A percentile compares a stretch with the other conserved stretches of the same genome.
Evolutionary conservation across 2,329 filamentous ascomycete genomes (phyloP).

Genomic region (Aciculosporium take): DNA sequence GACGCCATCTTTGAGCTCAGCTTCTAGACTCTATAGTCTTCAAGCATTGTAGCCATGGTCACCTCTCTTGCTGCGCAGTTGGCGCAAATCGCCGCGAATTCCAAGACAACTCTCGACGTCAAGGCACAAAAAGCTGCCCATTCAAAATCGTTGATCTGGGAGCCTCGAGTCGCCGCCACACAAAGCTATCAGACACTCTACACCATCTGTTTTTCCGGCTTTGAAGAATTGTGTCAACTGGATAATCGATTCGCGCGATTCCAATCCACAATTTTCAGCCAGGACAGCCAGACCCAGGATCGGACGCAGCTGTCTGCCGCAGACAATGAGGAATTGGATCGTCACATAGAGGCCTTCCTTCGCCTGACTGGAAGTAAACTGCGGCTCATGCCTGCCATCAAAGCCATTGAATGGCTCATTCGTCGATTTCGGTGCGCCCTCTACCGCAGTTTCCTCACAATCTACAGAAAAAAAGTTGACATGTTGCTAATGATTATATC

Average conservation of each 20-base stretch:
- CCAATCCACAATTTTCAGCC: constrained; percentile 70
- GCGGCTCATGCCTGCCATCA: constrained; percentile 74
- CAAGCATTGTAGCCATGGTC: constrained; percentile 42
- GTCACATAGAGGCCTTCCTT: constrained; percentile 67
- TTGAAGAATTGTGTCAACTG: constrained; percentile 77
- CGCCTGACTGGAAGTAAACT: constrained; percentile 63
- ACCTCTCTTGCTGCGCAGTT: constrained; percentile 86
- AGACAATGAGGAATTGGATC: constrained; percentile 73
- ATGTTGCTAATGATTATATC: constrained; percentile 6
- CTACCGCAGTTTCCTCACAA: background rate
- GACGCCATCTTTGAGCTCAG: constrained; percentile 2
- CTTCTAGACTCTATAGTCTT: constrained; percentile 6
- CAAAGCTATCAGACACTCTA: constrained; percentile 88
- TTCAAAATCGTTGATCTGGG: constrained; percentile 90
- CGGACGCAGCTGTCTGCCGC: constrained; percentile 66
- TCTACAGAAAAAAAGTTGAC: background rate
- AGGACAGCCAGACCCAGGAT: constrained; percentile 82
- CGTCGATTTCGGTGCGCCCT: constrained; percentile 64
- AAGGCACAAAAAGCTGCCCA: constrained; percentile 87
- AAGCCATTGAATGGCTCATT: constrained; percentile 89
- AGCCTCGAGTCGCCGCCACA: constrained; percentile 64
- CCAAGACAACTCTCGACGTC: constrained; percentile 79
- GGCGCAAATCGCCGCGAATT: constrained; percentile 79
- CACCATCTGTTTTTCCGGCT: constrained; percentile 75
- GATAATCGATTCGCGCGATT: constrained; percentile 69